Percentiles rank a stretch among this genome's conserved stretches.
Evolutionary conservation across 345 rosid species (phyloP).

Genomic region (Iberis pinnata): DNA sequence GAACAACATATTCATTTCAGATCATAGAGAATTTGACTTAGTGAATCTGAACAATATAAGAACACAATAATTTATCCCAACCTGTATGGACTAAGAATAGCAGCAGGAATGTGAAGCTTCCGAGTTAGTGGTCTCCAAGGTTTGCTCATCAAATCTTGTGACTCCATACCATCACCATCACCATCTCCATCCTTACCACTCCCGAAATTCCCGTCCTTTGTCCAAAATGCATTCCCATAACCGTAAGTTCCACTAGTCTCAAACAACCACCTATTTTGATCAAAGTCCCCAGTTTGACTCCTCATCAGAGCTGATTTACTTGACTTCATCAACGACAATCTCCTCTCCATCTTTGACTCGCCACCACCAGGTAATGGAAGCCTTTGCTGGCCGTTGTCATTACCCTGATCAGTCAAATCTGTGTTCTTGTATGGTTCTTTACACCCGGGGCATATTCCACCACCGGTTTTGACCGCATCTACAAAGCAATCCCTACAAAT

Average conservation of each 20-base stretch:
- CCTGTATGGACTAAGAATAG: slow-evolving; percentile 89
- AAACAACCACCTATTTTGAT: slow-evolving; percentile 88
- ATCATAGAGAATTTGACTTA: not conserved
- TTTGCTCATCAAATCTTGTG: slow-evolving; percentile 68
- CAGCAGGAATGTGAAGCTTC: slow-evolving; percentile 91
- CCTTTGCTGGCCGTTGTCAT: slow-evolving; percentile 52
- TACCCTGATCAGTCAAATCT: slow-evolving; percentile 55
- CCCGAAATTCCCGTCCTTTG: slow-evolving; percentile 79
- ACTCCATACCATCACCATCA: slow-evolving; percentile 54
- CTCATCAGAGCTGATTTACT: slow-evolving; percentile 66
- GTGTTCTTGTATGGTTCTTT: slow-evolving; percentile 79
- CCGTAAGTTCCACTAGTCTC: slow-evolving; percentile 92
- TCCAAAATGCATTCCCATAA: slow-evolving; percentile 95
- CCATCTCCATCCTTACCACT: slow-evolving; percentile 58
- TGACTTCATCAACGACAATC: slow-evolving; percentile 91
- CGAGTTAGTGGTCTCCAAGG: slow-evolving; percentile 98
- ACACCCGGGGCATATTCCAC: slow-evolving; percentile 87
- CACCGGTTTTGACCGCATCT: slow-evolving; percentile 82
- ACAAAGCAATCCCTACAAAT: slow-evolving; percentile 84
- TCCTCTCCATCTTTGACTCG: slow-evolving; percentile 81
- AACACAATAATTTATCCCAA: not conserved
- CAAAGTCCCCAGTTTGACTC: slow-evolving; percentile 95
- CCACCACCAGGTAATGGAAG: slow-evolving; percentile 51
- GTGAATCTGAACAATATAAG: not conserved
- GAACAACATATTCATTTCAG: slow-evolving; percentile 1